Base-by-base conservation (phyloP, 2,329 filamentous ascomycete genomes). In the Venturiaceae sp. region DNA sequence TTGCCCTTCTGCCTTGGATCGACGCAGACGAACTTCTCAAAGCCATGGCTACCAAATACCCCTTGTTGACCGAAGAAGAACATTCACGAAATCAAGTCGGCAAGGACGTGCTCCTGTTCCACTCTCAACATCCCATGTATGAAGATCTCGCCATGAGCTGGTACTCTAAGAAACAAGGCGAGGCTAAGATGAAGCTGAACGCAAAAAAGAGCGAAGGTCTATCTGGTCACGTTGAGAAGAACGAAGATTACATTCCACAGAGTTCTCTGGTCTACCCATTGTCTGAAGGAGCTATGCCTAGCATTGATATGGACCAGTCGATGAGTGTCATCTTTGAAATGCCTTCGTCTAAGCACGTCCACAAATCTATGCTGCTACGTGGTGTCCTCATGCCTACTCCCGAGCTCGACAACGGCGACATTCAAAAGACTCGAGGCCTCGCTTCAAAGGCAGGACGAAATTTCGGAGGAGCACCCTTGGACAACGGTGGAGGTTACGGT, bases 311-410 rank as follows among this genome's bases (percentile, higher is more conserved):
- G 64, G 90, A 99, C 72, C 84, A 87, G 60, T 94, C 90, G 32
- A 83, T 97, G 63, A 91, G 88, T 67, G 91, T 97, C 11, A 78
- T 88, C 67, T 99, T 95, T 69, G 84, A 90, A 47, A 87, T 96
- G 74, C 92, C 92, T 0, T 78, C 80, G 41, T 83, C 83, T 19
- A 78, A 77, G 9, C 82, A 89, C 65, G 77, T 83, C 4, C 94
- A 99, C 74, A 96, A 96, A 70, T 96, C 92, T 5, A 95, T 96
- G 88, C 81, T 99, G 14, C 80, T 99, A 36, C 86, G 90, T 2
- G 94, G 94, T 13, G 85, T 92, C 39, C 84, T 86, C 65, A 80
- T 92, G 59, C 83, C 88, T 4, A 74, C 80, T 1, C 83, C 89
- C 1, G 86, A 84, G 9, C 81, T 99, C 1, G 87, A 88, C 59